These are phyloP conservation scores for Camellia lanceoleosa DNA, from an alignment of 148 eudicot genomes.

Conservation along the genomic window DNA sequence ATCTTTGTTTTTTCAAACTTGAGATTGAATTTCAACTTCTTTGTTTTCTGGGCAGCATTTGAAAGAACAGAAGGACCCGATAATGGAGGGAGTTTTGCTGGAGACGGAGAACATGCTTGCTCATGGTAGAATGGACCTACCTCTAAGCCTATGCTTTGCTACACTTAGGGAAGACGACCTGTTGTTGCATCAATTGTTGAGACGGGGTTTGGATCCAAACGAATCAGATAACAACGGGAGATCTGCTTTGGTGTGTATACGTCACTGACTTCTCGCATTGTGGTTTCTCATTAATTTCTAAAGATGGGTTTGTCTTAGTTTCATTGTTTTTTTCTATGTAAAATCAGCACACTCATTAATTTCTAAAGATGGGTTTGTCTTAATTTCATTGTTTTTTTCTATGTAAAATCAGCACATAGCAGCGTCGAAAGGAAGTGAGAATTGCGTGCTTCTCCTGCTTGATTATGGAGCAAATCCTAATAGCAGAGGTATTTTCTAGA, in stretches of 20 bases:
- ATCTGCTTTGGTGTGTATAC: constrained; percentile 61
- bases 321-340: neutral
- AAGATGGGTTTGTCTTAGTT: neutral
- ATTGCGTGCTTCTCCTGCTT: constrained; percentile 74
- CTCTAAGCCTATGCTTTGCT: constrained; percentile 77
- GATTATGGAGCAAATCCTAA: constrained; percentile 86
- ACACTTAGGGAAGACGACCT: constrained; percentile 61
- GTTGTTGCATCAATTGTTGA: constrained; percentile 58
- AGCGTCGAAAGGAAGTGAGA: constrained; percentile 72
- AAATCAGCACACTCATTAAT: constrained; percentile 47
- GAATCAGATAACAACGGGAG: constrained; percentile 82
- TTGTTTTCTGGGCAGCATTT: constrained; percentile 47
- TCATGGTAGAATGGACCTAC: constrained; percentile 70
- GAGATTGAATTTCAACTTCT: constrained; percentile 1
- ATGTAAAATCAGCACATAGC: constrained; percentile 69
- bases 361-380: neutral
- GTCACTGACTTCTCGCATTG: neutral
- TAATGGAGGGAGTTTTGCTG: constrained; percentile 52
- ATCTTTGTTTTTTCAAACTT: neutral
- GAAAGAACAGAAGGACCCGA: constrained; percentile 50
- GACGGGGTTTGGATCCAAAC: constrained; percentile 82
- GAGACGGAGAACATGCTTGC: constrained; percentile 81
- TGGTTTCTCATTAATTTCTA: neutral
- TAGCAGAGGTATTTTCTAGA: constrained; percentile 56
- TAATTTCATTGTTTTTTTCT: neutral